Base-by-base conservation (phyloP, 139 green algal species). In the Picochlorum sp. region DNA sequence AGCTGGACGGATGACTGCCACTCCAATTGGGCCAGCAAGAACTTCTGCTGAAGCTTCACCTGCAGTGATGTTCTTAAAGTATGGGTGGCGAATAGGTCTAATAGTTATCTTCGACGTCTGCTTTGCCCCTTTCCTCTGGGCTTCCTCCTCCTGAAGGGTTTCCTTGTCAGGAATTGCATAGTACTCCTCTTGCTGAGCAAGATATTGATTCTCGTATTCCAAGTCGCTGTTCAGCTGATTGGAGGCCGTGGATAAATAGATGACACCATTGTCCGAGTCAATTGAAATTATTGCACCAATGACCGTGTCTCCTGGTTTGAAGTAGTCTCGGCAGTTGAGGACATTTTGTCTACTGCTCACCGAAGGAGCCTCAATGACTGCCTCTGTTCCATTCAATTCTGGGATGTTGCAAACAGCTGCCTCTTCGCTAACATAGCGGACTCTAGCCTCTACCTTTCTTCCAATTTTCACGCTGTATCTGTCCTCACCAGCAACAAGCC, bases 61-160 rank as follows among this genome's bases (percentile, higher is more conserved):
- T 69, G 80, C 18, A 2, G 56, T 69, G n/a, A 86, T 30, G 58
- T 90, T 90, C 61, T 79, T 71, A 74, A 89, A 90, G 30, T 80
- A 72, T 18, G 85, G 82, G 75, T 90, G 83, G 45, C 56, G 59
- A 69, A 91, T 90, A 52, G 73, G 74, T 18, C 84, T 75, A 7
- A 47, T n/a, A 38, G 70, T 41, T 37, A 78, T 62, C 11, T 58
- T 56, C 28, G 49, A 49, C 56, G 18, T 10, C 23, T 21, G 18
- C 2, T 24, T 47, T 20, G 20, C 30, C 21, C 18, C n/a, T 41
- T 23, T 47, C 54, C n/a, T 50, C 26, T 14, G 10, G 1, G 11
- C 20, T 14, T 28, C 11, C 56, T 64, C 62, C 30, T 60, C 9
- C 2, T 56, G 58, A 34, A 51, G 51, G 13, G 14, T 11, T 60